These are phyloP conservation scores for Neoboletus magnificus DNA, from an alignment of 768 basidiomycete genomes.

Conservation along the genomic window DNA sequence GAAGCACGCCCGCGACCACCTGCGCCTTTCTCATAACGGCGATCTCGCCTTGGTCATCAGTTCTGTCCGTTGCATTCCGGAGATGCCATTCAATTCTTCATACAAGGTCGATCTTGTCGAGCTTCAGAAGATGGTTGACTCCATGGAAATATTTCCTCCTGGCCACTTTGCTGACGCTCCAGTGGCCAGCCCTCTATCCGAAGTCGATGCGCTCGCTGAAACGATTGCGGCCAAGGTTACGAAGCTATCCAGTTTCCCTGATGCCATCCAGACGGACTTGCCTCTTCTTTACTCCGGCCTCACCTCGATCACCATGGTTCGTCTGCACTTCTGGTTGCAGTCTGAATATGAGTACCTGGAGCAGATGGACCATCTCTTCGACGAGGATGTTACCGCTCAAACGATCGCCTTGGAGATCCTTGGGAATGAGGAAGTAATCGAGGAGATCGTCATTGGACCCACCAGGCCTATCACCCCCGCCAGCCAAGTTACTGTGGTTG, in stretches of 20 bases:
- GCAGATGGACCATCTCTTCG: constrained; percentile 28
- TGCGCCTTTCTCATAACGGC: constrained; percentile 3
- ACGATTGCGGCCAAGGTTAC: constrained; percentile 33
- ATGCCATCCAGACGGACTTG: constrained; percentile 27
- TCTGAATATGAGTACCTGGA: constrained; percentile 31
- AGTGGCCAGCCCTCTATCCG: constrained; percentile 12
- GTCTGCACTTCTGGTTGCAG: constrained; percentile 33
- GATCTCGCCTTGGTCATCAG: constrained; percentile 9
- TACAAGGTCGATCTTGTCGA: constrained; percentile 15
- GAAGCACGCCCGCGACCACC: constrained; percentile 12
- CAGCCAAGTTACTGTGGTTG: constrained; percentile 21
- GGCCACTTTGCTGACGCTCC: constrained; percentile 3
- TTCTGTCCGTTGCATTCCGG: constrained; percentile 9
- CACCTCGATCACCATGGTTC: constrained; percentile 28
- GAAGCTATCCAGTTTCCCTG: constrained; percentile 24
- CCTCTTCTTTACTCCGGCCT: constrained; percentile 34
- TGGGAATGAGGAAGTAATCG: constrained; percentile 14
- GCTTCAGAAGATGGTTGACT: constrained; percentile 12
- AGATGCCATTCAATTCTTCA: constrained; percentile 15
- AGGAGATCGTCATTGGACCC: constrained; percentile 8
- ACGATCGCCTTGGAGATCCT: constrained; percentile 29
- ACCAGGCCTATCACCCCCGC: constrained; percentile 7
- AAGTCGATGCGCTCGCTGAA: constrained; percentile 28
- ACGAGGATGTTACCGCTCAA: constrained; percentile 29
- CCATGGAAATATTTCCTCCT: constrained; percentile 3